Base-by-base conservation (phyloP, 2,329 filamentous ascomycete genomes). In the Gremmenia infestans region DNA sequence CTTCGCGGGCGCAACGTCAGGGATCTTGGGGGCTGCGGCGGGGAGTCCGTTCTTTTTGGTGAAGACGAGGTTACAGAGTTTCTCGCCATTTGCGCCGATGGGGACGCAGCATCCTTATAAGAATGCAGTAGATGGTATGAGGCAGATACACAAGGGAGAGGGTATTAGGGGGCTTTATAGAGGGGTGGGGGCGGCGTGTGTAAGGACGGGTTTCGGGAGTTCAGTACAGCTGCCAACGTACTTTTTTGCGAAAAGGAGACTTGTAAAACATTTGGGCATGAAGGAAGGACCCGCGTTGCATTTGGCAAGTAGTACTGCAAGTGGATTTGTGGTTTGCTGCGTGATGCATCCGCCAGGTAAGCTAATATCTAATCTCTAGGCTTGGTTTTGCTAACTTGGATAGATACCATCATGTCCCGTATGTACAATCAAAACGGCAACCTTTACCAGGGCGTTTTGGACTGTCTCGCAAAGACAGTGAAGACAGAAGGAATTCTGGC, bases 351-450 rank as follows among this genome's bases (percentile, higher is more conserved):
- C 94, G 53, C 94, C 94, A 68, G 88, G 88, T 91, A 74, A 70
- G 81, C 71, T 59, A 15, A 28, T 25, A 37, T 25, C 57, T 12
- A 36, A 36, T 12, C 11, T 23, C 17, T 36, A 43, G 36, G 51
- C 43, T 32, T 40, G 37, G 54, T 5, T 54, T 54, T 46, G 35
- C 55, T 62, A 48, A 65, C 49, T 22, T 19, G 23, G 43, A 25
- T 59, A 82, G 94, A 99, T 72, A 99, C 94, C 5, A 89, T 99
- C 74, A 99, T 99, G 94, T 94, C 91, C 60, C 88, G 94, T 60
- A 87, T 99, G 79, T 99, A 99, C 79, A 99, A 99, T 77, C 94
- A 99, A 73, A 96, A 92, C 60, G 94, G 94, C 52, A 96, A 97
- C 71, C 81, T 99, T n/a, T 99, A 99, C 78, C 86, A 82, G 64